phyloP scores from a whole-genome alignment of 257 asterid genomes.

The Fraxinus anomala region DNA sequence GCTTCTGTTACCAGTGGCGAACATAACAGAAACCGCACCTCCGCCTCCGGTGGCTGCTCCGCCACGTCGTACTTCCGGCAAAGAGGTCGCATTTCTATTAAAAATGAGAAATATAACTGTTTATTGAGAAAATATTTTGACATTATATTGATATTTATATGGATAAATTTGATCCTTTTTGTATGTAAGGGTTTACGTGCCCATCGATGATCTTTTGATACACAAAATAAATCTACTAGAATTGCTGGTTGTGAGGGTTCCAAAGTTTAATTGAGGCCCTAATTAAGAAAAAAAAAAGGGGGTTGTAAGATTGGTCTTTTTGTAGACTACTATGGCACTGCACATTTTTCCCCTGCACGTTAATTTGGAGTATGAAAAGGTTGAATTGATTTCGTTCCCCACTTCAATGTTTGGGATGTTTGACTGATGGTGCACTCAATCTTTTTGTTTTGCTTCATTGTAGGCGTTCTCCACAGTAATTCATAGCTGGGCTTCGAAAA shows the following conservation, averaged over 20 bases:
- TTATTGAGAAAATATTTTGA: neutral
- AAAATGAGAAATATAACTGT: neutral
- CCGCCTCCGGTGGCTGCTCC: conserved; percentile 18
- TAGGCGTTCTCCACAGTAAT: conserved; percentile 33
- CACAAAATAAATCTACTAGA: neutral
- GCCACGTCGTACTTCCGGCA: conserved; percentile 19
- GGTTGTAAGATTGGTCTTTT: neutral
- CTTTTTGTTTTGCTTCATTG: neutral
- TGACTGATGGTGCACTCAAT: neutral
- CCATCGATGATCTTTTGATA: neutral
- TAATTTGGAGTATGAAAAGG: neutral
- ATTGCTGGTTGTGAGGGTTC: neutral
- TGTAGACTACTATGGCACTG: neutral
- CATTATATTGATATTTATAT: neutral
- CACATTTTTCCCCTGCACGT: neutral
- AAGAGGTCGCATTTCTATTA: conserved; percentile 20
- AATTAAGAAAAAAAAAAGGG: neutral
- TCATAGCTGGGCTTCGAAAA: conserved; percentile 37
- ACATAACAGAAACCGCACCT: conserved; percentile 11
- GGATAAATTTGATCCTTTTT: neutral
- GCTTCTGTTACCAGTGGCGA: conserved; percentile 26
- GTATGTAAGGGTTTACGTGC: neutral
- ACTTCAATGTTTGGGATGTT: neutral
- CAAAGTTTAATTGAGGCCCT: too few species aligned
- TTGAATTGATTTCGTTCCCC: neutral